Evolutionary conservation across 768 basidiomycete species (phyloP).

Genomic region (Lactarius pseudohatsudake): DNA sequence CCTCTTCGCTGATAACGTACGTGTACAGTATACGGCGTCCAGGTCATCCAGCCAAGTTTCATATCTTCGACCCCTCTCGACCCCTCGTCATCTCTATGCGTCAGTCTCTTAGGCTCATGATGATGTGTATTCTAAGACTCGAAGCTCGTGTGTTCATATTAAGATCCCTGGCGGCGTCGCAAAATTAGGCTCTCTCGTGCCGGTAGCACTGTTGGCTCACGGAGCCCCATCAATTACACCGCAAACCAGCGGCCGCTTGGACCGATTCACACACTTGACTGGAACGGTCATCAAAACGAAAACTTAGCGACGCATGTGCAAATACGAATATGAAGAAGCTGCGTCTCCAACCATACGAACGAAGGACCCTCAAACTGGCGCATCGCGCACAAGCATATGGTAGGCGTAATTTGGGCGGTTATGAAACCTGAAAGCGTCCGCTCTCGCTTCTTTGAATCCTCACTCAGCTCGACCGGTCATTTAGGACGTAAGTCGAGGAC

Average conservation of each 20-base stretch:
- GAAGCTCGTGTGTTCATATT: not conserved
- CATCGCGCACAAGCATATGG: not conserved
- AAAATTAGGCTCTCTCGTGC: not conserved
- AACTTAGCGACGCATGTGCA: not conserved
- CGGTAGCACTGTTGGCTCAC: not conserved
- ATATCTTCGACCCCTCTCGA: not conserved
- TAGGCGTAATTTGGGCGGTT: constrained; percentile 12
- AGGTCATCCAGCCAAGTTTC: not conserved
- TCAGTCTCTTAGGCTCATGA: not conserved
- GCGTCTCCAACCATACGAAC: not conserved
- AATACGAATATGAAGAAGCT: not conserved
- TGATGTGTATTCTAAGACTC: not conserved
- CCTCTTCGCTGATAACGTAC: not conserved
- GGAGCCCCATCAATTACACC: not conserved
- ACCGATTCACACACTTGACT: not conserved
- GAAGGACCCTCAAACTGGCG: not conserved
- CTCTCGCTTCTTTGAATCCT: not conserved
- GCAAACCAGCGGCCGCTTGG: not conserved
- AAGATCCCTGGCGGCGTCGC: not conserved
- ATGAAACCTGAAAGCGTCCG: constrained; percentile 3
- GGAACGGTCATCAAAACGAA: not conserved
- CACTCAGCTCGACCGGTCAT: not conserved
- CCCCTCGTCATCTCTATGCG: not conserved
- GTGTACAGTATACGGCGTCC: not conserved
- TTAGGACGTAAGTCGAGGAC: not conserved